Base-by-base conservation (phyloP, 2,329 filamentous ascomycete genomes). In the Colletotrichum kahawae region DNA sequence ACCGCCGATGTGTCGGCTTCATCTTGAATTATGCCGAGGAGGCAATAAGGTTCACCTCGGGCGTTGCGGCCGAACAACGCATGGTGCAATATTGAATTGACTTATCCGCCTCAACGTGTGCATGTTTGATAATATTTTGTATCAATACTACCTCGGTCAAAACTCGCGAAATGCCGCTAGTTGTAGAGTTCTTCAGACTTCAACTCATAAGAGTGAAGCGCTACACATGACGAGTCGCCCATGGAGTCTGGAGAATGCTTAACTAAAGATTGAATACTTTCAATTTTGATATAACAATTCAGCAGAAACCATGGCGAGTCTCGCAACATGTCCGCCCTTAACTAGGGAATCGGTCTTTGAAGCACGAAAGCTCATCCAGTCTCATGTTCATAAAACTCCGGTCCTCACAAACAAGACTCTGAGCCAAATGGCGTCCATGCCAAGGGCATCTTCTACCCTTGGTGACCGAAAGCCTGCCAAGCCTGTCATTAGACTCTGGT, bases 381-480 rank as follows among this genome's bases (percentile, higher is more conserved):
- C 90, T 2, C 91, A 95, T 85, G 90, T 98, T 82, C 95, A 98
- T 87, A 89, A 87, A 79, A 98, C 96, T 9, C 95, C 96, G 3
- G 92, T 98, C 31, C 87, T 96, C 9, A 98, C 95, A 71, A 95
- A 93, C 85, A 88, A 88, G 21, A 96, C 95, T 1, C 89, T 98
- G 73, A 91, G 93, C 79, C 83, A 81, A 16, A 87, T 98, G 77
- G 95, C 95, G 16, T 97, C 94, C 3, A 93, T 91, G n/a, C 91
- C 94, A 8, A 92, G 94, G 78, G 82, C 88, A 0, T 68, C 85
- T 4, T 86, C 87, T 5, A 93, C 1, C 79, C 83, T 29, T 56
- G 90, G 87, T 14, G 90, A 88, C 7, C 85, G 88, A 51, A 81
- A 82, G n/a, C 89, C 92, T 0, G 91, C 93, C 1, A 85, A 82